These are phyloP conservation scores for Coccomyxa sp. DNA, from an alignment of 139 green algal species.

Conservation along the genomic window DNA sequence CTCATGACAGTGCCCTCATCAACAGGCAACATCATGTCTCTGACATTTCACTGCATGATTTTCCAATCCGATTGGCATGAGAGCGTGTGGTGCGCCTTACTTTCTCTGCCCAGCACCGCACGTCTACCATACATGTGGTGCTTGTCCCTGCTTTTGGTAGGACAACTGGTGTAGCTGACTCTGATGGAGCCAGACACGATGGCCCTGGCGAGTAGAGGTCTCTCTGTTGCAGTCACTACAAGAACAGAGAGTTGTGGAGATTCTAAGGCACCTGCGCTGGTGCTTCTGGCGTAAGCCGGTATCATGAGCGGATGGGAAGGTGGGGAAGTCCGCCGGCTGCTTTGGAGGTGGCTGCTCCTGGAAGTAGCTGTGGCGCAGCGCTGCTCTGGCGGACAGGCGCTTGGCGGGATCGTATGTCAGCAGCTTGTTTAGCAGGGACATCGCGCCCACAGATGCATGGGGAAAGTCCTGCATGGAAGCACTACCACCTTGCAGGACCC, in stretches of 20 bases:
- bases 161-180: too few species aligned
- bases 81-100: not conserved
- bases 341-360: constrained; percentile 51
- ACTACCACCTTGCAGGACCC: not conserved
- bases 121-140: not conserved
- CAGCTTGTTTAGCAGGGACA: constrained; percentile 60
- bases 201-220: too few species aligned
- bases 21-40: not conserved
- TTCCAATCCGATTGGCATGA: not conserved
- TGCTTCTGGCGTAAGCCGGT: constrained; percentile 7
- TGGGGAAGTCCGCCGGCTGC: constrained; percentile 52
- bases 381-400: constrained; percentile 31
- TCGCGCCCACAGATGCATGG: constrained; percentile 28
- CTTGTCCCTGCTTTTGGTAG: not conserved
- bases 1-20: not conserved
- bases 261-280: not conserved
- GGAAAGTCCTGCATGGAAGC: constrained; percentile 32
- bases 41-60: not conserved
- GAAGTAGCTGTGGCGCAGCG: constrained; percentile 42
- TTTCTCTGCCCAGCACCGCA: not conserved
- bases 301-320: constrained; percentile 48
- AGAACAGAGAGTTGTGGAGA: too few species aligned
- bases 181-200: too few species aligned
- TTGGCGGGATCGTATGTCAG: constrained; percentile 42
- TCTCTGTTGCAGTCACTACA: too few species aligned